Percentiles rank a stretch among this genome's conserved stretches.
Evolutionary conservation across 2,329 filamentous ascomycete genomes (phyloP).

Genomic region (Aspergillus aculeatus): DNA sequence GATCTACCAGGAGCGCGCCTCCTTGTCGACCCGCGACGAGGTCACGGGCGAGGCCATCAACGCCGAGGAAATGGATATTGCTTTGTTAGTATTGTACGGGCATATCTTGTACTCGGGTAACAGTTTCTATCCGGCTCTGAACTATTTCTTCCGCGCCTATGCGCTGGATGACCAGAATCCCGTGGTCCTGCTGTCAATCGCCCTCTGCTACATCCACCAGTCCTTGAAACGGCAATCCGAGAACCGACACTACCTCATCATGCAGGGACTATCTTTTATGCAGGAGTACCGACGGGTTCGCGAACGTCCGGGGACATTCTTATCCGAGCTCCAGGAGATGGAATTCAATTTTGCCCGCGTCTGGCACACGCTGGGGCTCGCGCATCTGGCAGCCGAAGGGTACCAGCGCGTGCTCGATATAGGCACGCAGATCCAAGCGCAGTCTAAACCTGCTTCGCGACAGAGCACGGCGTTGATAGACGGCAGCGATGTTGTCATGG

Average conservation of each 20-base stretch:
- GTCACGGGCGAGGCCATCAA: constrained; percentile 33
- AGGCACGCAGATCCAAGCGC: constrained; percentile 45
- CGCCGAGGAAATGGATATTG: constrained; percentile 65
- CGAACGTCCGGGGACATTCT: constrained; percentile 41
- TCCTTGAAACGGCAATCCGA: constrained; percentile 85
- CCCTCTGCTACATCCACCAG: constrained; percentile 82
- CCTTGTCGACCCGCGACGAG: constrained; percentile 40
- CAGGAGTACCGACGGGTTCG: constrained; percentile 68
- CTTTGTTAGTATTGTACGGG: constrained; percentile 82
- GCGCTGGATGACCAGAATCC: constrained; percentile 73
- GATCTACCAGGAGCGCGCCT: constrained; percentile 44
- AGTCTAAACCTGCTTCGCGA: constrained; percentile 36
- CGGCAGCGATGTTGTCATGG: constrained; percentile 36
- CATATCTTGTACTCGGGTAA: constrained; percentile 84
- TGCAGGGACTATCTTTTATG: constrained; percentile 81
- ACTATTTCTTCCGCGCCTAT: constrained; percentile 79
- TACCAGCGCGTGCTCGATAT: constrained; percentile 63
- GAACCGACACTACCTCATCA: constrained; percentile 82
- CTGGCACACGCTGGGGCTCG: constrained; percentile 73
- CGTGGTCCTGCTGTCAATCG: constrained; percentile 77
- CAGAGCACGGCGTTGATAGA: constrained; percentile 26
- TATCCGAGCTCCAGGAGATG: constrained; percentile 65
- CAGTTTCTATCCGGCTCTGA: constrained; percentile 78
- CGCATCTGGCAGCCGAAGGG: constrained; percentile 68
- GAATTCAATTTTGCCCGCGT: constrained; percentile 76